Conservation (phyloP, 2,329 filamentous ascomycete species). For the Neonectria sp. region DNA sequence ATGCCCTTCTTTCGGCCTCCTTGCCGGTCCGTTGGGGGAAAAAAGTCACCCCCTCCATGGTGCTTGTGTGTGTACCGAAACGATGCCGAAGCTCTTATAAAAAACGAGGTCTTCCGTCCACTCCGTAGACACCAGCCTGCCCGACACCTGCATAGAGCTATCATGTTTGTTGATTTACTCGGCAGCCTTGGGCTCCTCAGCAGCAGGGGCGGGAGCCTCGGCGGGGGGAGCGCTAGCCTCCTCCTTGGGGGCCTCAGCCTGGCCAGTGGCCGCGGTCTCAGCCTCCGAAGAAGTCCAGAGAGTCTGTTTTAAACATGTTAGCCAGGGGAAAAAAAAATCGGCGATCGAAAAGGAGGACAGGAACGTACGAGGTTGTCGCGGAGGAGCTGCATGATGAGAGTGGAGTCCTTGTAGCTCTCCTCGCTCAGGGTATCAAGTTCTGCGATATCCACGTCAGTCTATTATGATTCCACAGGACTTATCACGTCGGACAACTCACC, state of each 20-base stretch:
- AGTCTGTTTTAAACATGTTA: conserved; percentile 72
- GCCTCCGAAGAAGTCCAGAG: conserved; percentile 99
- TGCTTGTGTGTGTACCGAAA: conserved; percentile 63
- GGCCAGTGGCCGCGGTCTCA: conserved; percentile 77
- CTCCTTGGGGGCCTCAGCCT: conserved; percentile 65
- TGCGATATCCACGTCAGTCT: conserved; percentile 53
- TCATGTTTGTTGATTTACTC: conserved; percentile 64
- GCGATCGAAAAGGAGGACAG: not conserved
- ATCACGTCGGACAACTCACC: conserved; percentile 52
- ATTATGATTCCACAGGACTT: not conserved
- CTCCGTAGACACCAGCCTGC: conserved; percentile 75
- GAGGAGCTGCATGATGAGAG: conserved; percentile 98
- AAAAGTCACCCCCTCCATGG: conserved; percentile 54
- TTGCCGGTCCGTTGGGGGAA: conserved; percentile 56
- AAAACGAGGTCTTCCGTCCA: conserved; percentile 72
- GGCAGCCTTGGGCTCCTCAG: conserved; percentile 79
- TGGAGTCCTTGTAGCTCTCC: conserved; percentile 99
- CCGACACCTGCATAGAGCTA: conserved; percentile 57
- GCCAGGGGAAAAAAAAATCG: conserved; percentile 26
- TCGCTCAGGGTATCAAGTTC: conserved; percentile 97
- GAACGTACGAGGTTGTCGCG: conserved; percentile 90
- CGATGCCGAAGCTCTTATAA: conserved; percentile 64
- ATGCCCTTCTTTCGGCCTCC: conserved; percentile 62
- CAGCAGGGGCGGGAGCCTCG: conserved; percentile 64
- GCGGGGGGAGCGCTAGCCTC: conserved; percentile 67